phyloP scores from a whole-genome alignment of 164 flowering plant species.

The grape (Vitis vinifera) region DNA sequence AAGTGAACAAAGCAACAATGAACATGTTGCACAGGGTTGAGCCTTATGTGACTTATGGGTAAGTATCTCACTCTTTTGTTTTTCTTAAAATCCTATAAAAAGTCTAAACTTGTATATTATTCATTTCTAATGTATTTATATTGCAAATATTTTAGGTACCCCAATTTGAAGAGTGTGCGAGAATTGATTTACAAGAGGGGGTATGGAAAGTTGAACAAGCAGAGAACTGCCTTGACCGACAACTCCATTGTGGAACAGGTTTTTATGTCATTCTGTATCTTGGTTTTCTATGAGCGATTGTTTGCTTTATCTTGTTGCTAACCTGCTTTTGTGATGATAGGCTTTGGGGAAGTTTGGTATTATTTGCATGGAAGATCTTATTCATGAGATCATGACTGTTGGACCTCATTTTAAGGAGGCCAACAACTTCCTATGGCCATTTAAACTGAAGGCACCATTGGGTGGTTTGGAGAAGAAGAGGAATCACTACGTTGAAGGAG shows the following conservation, averaged over 20 bases:
- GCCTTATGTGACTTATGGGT: conserved; percentile 29
- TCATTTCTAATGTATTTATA: no score
- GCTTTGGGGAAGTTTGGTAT: conserved; percentile 26
- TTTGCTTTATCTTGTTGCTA: background rate
- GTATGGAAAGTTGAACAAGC: no score
- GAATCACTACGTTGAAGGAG: conserved; percentile 36
- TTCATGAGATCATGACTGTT: conserved; percentile 37
- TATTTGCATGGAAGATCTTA: conserved; percentile 30
- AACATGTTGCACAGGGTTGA: conserved; percentile 29
- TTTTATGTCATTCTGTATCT: no score
- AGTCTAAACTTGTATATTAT: no score
- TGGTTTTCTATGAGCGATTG: background rate
- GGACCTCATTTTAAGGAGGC: conserved; percentile 39
- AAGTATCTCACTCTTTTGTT: background rate
- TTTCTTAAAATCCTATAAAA: no score
- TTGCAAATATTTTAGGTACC: conserved; percentile 14
- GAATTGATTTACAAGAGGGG: no score
- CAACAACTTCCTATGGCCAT: conserved; percentile 33
- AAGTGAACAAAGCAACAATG: conserved; percentile 1
- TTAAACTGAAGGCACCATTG: conserved; percentile 33
- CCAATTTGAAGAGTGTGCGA: no score
- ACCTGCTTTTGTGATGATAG: background rate
- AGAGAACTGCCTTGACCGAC: no score
- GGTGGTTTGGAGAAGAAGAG: conserved; percentile 33
- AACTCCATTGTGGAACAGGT: no score